Evolutionary conservation across 116 monocot species (phyloP).

Genomic region (Posidonia oceanica): DNA sequence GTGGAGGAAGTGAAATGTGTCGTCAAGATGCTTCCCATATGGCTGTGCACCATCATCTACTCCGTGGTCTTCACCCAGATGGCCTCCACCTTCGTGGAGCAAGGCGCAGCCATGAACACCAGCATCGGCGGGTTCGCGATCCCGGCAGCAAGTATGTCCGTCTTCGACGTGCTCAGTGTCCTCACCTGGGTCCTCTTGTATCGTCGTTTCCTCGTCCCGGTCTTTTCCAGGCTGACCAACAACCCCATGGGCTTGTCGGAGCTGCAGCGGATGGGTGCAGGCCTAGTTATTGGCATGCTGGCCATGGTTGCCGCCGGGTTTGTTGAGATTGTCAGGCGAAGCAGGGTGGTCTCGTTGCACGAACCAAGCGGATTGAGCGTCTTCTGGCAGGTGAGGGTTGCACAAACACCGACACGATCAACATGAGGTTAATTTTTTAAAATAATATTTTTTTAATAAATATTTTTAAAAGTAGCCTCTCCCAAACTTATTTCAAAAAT

Average conservation of each 20-base stretch:
- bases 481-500: too few relatives aligned
- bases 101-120: constrained; percentile 61
- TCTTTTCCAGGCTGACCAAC: constrained; percentile 6
- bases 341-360: constrained; percentile 31
- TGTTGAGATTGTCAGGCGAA: constrained; percentile 30
- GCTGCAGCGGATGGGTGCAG: constrained; percentile 66
- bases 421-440: too few relatives aligned
- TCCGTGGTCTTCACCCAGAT: constrained; percentile 68
- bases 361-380: neutral
- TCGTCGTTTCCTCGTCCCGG: constrained; percentile 19
- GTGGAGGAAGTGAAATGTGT: constrained; percentile 84
- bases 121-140: constrained; percentile 31
- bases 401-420: too few relatives aligned
- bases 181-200: constrained; percentile 30
- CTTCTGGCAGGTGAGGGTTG: constrained; percentile 3
- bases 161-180: constrained; percentile 49
- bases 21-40: constrained; percentile 59
- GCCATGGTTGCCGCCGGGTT: constrained; percentile 49
- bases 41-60: constrained; percentile 74
- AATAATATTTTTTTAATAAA: too few relatives aligned
- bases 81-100: constrained; percentile 66
- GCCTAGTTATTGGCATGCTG: constrained; percentile 28
- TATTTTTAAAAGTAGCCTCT: too few relatives aligned
- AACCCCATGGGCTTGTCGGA: constrained; percentile 35
- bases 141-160: constrained; percentile 68